phyloP scores from a whole-genome alignment of 176 grass and related monocot species.

The Aegilops bicornis region DNA sequence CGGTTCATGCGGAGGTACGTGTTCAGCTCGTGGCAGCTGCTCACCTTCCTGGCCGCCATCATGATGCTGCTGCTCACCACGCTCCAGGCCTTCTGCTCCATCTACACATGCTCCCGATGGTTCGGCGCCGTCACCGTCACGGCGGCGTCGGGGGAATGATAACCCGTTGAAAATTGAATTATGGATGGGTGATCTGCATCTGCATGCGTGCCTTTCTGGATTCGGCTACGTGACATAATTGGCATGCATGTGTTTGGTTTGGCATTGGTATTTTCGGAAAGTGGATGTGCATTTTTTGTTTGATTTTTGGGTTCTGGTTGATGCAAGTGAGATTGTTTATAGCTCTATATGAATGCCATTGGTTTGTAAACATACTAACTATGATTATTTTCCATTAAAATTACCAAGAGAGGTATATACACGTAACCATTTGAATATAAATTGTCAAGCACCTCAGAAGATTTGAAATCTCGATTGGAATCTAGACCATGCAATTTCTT shows the following conservation, averaged over 20 bases:
- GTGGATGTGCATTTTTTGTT: not conserved
- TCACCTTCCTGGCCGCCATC: conserved; percentile 78
- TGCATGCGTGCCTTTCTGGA: not conserved
- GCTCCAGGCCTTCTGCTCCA: conserved; percentile 81
- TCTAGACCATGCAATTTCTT: no score
- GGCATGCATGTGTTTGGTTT: conserved; percentile 1
- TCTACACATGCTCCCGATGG: conserved; percentile 84
- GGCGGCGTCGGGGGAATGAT: not conserved
- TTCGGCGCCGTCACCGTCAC: conserved; percentile 54
- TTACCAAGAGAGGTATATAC: not conserved
- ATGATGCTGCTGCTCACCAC: conserved; percentile 73
- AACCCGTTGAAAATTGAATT: not conserved
- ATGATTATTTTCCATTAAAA: not conserved
- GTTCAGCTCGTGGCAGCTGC: conserved; percentile 88
- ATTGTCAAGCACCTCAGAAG: no score
- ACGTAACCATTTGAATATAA: no score
- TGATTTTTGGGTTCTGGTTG: not conserved
- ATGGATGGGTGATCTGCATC: not conserved
- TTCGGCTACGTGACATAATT: conserved; percentile 4
- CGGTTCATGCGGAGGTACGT: conserved; percentile 81
- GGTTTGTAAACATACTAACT: not conserved
- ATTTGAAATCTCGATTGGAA: no score
- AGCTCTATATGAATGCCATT: not conserved
- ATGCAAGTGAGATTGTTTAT: not conserved
- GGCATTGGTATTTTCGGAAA: not conserved